Evolutionary conservation across 139 green algal genomes (phyloP), one percentile per base, ranked within the genome.

Genomic region (Tetradesmus lagerheimii): DNA sequence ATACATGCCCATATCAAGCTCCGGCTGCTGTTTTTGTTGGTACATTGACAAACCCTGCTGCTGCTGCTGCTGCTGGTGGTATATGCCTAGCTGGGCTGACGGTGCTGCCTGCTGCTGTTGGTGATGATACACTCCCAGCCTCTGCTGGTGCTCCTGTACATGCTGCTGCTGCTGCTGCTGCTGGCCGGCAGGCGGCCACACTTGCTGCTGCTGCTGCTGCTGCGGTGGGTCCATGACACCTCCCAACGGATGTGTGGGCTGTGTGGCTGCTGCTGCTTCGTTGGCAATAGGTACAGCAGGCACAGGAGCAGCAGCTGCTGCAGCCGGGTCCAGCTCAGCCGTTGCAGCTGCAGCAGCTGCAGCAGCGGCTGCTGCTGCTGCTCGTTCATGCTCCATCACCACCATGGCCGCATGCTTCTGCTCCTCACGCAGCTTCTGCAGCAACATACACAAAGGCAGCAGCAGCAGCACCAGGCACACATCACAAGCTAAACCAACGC

Each of bases 361-460:
- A 39, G 53, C 53, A 50, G 53, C 53, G 31, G 16, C 50, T 35
- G 37, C 81, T 62, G 82, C 35, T 80, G 83, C 62, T 80, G 83
- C 64, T 34, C 57, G 83, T 64, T 78, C 27, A 8, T 50, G 34
- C 34, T 87, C 45, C 27, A 20, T 41, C 45, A 66, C 20, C 27
- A 18, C 25, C 41, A 37, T 62, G 38, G 78, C 78, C 25, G 78
- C 78, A 23, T 34, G 27, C 78, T 84, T 84, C 12, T 31, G 27
- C 78, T 87, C 82, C 27, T 87, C 82, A 3, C 57, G 53, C 34
- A 78, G 57, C 57, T 87, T 87, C 82, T 87, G 82, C 34, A 78
- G 31, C 23, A 38, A 41, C 67, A 78, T 25, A 38, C 67, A 80
- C 25, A 29, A 41, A 29, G 0, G 31, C 75, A 53, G 27, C 27